Evolutionary conservation across 139 green algal species (phyloP), one percentile per base, ranked within the genome.

Genomic region (Volvox reticuliferus): DNA sequence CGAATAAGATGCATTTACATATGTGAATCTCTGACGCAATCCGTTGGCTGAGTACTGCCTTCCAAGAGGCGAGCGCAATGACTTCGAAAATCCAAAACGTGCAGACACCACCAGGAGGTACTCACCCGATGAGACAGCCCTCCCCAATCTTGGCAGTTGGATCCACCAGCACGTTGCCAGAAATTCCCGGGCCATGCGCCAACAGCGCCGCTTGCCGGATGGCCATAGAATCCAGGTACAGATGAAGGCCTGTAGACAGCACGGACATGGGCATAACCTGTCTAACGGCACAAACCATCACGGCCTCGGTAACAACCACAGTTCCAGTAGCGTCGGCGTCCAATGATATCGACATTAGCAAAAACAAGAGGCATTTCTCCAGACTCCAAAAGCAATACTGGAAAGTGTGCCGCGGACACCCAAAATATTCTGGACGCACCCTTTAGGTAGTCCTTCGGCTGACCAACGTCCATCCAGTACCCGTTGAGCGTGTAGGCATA

Each of bases 401-500:
- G 44, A 55, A 55, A 55, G 44, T 14, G 5, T 55, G 44, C 44
- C 44, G 5, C 44, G 44, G 5, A 14, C 5, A 55, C 9, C 44
- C 44, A n/a, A n/a, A n/a, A n/a, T n/a, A n/a, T 55, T 9, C 44
- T 28, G 24, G 16, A 73, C 85, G n/a, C 75, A 95, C 93, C 95
- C 89, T 95, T 95, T 32, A 97, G 93, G 93, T 98, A 99, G 93
- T 99, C 98, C 93, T 97, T 97, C 62, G 98, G 98, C 95, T 99
- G 98, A 13, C 98, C 98, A 33, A 99, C 95, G 91, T 99, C 98
- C 98, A 99, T 99, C 98, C 98, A 99, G 96, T 99, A 99, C 50
- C 98, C 98, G 12, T 93, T 92, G 18, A 99, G 95, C 0, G 95
- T 96, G 94, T 98, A 98, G 1, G 97, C 95, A 82, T 96, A 99